phyloP scores from a whole-genome alignment of 2,329 filamentous ascomycete species.

The Aspergillus fumigatiaffinis region DNA sequence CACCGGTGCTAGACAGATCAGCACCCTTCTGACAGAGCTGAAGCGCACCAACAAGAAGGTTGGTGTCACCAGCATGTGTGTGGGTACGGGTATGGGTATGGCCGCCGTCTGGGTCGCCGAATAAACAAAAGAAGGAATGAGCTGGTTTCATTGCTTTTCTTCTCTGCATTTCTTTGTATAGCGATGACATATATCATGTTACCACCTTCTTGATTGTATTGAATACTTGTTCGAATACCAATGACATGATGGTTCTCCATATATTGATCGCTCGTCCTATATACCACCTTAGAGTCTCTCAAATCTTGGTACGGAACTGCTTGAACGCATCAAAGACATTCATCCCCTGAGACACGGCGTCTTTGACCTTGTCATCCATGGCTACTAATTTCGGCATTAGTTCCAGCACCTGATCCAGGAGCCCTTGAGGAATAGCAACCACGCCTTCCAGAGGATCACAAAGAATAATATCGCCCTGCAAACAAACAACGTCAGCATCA shows the following conservation, averaged over 20 bases:
- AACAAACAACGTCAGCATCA: conserved; percentile 2
- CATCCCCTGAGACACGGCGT: conserved; percentile 60
- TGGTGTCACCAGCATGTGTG: conserved; percentile 92
- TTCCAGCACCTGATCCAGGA: conserved; percentile 58
- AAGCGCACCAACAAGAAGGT: conserved; percentile 78
- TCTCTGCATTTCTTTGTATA: conserved; percentile 12
- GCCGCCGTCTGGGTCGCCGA: conserved; percentile 94
- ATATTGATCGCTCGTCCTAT: not conserved
- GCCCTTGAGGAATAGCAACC: conserved; percentile 61
- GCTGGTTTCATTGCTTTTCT: conserved; percentile 17
- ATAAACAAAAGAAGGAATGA: conserved; percentile 47
- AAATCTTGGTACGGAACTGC: conserved; percentile 44
- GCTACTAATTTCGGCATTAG: conserved; percentile 52
- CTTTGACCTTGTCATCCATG: conserved; percentile 60
- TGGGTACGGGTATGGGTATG: conserved; percentile 98
- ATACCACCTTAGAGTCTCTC: not conserved
- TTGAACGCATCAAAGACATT: conserved; percentile 65
- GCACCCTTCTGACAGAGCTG: conserved; percentile 85
- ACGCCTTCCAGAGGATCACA: conserved; percentile 67
- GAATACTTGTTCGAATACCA: conserved; percentile 20
- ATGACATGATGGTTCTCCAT: not conserved
- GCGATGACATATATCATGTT: conserved; percentile 11
- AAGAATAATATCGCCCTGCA: conserved; percentile 63
- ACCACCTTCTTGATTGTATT: conserved; percentile 12
- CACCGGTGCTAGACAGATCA: conserved; percentile 90